Evolutionary conservation across 192 early-diverging fungal species (phyloP).

Genomic region (Dissophora globulifera): DNA sequence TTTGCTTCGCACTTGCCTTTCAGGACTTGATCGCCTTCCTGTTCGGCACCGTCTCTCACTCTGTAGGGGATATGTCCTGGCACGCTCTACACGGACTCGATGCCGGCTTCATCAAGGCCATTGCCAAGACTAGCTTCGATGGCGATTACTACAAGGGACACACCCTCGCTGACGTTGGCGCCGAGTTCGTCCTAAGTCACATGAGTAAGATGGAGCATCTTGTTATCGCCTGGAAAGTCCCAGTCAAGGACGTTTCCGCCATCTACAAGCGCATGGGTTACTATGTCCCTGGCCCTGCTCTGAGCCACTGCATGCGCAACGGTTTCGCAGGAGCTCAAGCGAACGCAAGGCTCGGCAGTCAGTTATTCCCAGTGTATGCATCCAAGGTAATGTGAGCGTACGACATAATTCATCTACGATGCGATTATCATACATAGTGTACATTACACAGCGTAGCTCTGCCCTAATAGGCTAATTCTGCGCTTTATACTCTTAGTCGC

Average conservation of each 20-base stretch:
- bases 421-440: too few relatives aligned
- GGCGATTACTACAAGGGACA: slow-evolving; percentile 63
- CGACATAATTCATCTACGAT: too few relatives aligned
- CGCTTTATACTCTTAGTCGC: slow-evolving; percentile 59
- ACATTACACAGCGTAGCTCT: too few relatives aligned
- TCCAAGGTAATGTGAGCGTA: slow-evolving; percentile 56
- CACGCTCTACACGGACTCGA: slow-evolving; percentile 66
- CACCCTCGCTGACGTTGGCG: slow-evolving; percentile 68
- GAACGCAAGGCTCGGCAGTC: slow-evolving; percentile 63
- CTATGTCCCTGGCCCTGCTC: slow-evolving; percentile 45
- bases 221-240: slow-evolving; percentile 65
- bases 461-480: background rate
- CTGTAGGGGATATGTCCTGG: slow-evolving; percentile 75
- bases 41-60: slow-evolving; percentile 75
- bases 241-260: slow-evolving; percentile 68
- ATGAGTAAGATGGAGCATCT: slow-evolving; percentile 46
- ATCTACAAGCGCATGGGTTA: slow-evolving; percentile 68
- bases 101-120: slow-evolving; percentile 67
- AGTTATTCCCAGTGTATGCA: slow-evolving; percentile 67
- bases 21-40: slow-evolving; percentile 71
- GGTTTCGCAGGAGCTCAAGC: slow-evolving; percentile 70
- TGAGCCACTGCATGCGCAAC: slow-evolving; percentile 65
- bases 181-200: slow-evolving; percentile 68
- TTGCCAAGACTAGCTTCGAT: slow-evolving; percentile 62
- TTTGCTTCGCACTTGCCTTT: too few relatives aligned